Base-by-base conservation (phyloP, 78 protist genomes). In the Monosiga brevicollis region DNA sequence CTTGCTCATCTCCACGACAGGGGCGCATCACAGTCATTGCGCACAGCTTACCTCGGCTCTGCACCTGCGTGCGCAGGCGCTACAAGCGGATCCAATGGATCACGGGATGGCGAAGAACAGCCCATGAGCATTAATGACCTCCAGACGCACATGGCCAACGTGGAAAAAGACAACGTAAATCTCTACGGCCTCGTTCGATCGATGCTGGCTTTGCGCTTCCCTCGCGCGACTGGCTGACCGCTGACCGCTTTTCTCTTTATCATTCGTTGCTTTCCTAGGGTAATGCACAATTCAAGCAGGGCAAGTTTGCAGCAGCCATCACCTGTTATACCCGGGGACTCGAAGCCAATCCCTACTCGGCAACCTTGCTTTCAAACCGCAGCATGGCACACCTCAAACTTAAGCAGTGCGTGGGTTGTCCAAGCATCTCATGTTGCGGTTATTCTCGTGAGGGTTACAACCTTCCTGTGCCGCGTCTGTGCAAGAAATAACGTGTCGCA, bases 331-430 rank as follows among this genome's bases (percentile, higher is more conserved):
- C 85, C 26, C n/a, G 37, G 42, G 78, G 42, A 0, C 76, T 82
- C 71, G 54, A 62, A 70, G 78, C 75, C 29, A 79, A 73, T 11
- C 85, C 85, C 10, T n/a, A 0, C 76, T 39, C 35, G 43, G 74
- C 75, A 23, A 79, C 73, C 20, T 22, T 38, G 32, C 40, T 36
- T 42, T 0, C 72, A 25, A 82, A 82, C 79, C 26, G 85, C 29
- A 37, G 79, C 43, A 55, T 42, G 79, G 78, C 76, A 6, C 25
- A 20, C 73, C 85, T 82, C 73, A 82, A 82, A 42, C 79, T 82
- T 34, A 34, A 2, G 41, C 76, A 82, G 79, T 76, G 15, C 40
- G 38, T 39, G 29, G 62, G 6, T 6, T 49, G 62, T 49, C 29
- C 15, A 15, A 20, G 62, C 15, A 15, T 49, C 6, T 6, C 62